Evolutionary conservation across 345 rosid species (phyloP).

Genomic region (Diplotaxis tenuifolia): DNA sequence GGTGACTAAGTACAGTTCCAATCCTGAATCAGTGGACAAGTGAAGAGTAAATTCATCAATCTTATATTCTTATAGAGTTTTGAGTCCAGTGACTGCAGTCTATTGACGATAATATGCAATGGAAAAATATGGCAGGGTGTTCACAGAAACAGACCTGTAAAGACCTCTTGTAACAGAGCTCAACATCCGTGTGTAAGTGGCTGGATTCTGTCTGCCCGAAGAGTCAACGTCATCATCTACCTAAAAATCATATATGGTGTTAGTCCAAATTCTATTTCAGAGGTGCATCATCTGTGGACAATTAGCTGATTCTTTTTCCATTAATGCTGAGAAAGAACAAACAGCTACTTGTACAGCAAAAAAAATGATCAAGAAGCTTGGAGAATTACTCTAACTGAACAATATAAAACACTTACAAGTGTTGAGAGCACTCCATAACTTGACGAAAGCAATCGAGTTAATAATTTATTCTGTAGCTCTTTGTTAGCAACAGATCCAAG

Average conservation of each 20-base stretch:
- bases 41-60: constrained; percentile 13
- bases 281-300: neutral
- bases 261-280: constrained; percentile 23
- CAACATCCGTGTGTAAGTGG: constrained; percentile 59
- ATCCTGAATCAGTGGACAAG: constrained; percentile 49
- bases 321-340: neutral
- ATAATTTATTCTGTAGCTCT: constrained; percentile 74
- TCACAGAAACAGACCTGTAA: constrained; percentile 52
- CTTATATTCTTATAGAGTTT: constrained; percentile 4
- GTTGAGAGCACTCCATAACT: constrained; percentile 78
- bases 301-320: neutral
- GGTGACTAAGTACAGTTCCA: constrained; percentile 87
- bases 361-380: neutral
- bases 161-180: constrained; percentile 77
- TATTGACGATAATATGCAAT: neutral
- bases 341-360: neutral
- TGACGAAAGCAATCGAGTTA: constrained; percentile 77
- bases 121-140: neutral
- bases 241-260: constrained; percentile 46
- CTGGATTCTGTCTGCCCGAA: constrained; percentile 66
- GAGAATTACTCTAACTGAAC: constrained; percentile 7
- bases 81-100: constrained; percentile 11
- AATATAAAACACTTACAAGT: constrained; percentile 60
- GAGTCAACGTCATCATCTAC: constrained; percentile 54
- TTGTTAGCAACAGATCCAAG: constrained; percentile 63